Evolutionary conservation across 164 flowering plant species (phyloP).

Genomic region (Chimonanthus salicifolius): DNA sequence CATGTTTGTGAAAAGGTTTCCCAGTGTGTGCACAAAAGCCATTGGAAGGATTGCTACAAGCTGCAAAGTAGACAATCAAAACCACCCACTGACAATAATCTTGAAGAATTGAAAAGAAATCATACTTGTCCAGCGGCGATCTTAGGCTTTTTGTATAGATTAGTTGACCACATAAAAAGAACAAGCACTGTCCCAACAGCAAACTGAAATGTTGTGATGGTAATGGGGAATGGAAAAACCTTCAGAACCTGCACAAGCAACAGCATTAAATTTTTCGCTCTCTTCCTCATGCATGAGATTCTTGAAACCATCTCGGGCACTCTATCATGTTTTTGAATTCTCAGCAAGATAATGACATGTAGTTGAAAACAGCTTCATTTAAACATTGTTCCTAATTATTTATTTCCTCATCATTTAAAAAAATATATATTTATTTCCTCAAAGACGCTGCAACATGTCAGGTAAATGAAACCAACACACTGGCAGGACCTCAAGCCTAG

Average conservation of each 20-base stretch:
- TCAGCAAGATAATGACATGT: not conserved
- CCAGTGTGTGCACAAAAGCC: slow-evolving; percentile 81
- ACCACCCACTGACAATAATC: not conserved
- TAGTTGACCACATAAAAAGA: slow-evolving; percentile 56
- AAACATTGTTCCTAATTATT: not conserved
- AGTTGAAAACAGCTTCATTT: not conserved
- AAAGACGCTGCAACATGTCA: too few species aligned
- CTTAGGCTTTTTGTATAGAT: slow-evolving; percentile 61
- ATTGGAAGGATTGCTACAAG: slow-evolving; percentile 74
- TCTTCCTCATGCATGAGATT: not conserved
- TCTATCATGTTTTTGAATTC: not conserved
- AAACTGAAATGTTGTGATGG: slow-evolving; percentile 58
- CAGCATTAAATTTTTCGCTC: not conserved
- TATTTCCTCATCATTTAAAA: too few species aligned
- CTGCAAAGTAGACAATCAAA: slow-evolving; percentile 29
- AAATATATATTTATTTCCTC: too few species aligned
- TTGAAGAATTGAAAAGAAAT: not conserved
- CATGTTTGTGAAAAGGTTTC: slow-evolving; percentile 95
- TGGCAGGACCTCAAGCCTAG: too few species aligned
- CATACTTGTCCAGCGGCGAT: slow-evolving; percentile 60
- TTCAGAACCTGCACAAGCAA: slow-evolving; percentile 54
- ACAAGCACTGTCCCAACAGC: slow-evolving; percentile 62
- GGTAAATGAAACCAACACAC: too few species aligned
- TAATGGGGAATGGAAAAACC: slow-evolving; percentile 60
- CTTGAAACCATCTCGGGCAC: not conserved